A percentile compares a stretch with the other conserved stretches of the same genome.
These are phyloP conservation scores for Cymbidium sinense DNA, from an alignment of 106 monocot genomes.

Conservation along the genomic window DNA sequence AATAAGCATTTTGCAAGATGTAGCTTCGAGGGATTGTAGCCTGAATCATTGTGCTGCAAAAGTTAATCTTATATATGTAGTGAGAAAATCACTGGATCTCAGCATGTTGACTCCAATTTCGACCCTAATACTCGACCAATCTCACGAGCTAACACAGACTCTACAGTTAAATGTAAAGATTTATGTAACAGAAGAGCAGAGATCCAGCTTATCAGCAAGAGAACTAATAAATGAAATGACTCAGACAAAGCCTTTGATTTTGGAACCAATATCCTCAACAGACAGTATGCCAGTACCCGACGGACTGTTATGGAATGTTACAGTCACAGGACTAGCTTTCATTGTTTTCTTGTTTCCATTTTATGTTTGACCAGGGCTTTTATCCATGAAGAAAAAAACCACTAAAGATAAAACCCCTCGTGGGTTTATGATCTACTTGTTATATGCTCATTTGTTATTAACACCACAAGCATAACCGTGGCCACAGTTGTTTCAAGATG, in stretches of 20 bases:
- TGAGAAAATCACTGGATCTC: conserved; percentile 52
- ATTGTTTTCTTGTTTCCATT: conserved; percentile 28
- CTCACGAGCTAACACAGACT: conserved; percentile 1
- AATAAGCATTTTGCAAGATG: conserved; percentile 63
- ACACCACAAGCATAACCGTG: conserved; percentile 23
- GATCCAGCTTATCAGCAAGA: conserved; percentile 7
- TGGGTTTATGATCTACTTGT: conserved; percentile 54
- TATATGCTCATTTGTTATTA: conserved; percentile 34
- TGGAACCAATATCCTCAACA: not conserved
- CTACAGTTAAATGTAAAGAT: conserved; percentile 21
- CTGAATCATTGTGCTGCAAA: conserved; percentile 12
- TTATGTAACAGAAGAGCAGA: conserved; percentile 60
- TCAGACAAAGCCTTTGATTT: conserved; percentile 14
- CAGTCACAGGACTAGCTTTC: conserved; percentile 29
- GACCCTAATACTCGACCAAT: conserved; percentile 17
- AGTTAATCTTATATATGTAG: conserved; percentile 48
- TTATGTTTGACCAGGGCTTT: conserved; percentile 33
- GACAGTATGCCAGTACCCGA: conserved; percentile 10
- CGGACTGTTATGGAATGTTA: conserved; percentile 28
- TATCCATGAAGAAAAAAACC: conserved; percentile 22
- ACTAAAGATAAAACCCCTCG: conserved; percentile 30
- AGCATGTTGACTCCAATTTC: conserved; percentile 53
- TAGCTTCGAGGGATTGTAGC: conserved; percentile 23
- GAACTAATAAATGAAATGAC: conserved; percentile 32
- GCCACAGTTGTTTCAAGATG: conserved; percentile 9